A percentile compares a stretch with the other conserved stretches of the same genome.
phyloP scores from a whole-genome alignment of 306 rosid genomes.

The Cucumis cinereus region DNA sequence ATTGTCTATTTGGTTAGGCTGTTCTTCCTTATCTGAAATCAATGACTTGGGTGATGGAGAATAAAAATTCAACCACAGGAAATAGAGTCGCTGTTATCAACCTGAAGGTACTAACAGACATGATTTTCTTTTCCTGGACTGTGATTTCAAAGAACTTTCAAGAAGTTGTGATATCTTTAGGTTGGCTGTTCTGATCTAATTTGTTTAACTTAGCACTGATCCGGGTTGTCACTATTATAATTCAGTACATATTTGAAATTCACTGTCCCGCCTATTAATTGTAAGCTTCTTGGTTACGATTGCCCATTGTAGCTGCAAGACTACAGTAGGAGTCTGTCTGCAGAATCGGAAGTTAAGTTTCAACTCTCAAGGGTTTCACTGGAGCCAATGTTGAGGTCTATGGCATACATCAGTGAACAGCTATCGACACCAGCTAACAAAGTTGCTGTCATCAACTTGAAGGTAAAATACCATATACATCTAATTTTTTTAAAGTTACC shows the following conservation, averaged over 20 bases:
- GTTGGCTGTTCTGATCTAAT: background rate
- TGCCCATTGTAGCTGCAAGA: slow-evolving; percentile 64
- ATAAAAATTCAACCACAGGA: slow-evolving; percentile 64
- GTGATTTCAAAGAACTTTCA: background rate
- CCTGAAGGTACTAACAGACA: slow-evolving; percentile 49
- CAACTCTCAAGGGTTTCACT: slow-evolving; percentile 68
- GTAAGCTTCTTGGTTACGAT: slow-evolving; percentile 10
- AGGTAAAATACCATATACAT: slow-evolving; percentile 20
- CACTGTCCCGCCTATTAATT: background rate
- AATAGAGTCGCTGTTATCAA: slow-evolving; percentile 76
- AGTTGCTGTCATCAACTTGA: slow-evolving; percentile 88
- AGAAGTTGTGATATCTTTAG: background rate
- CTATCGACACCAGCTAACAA: slow-evolving; percentile 85
- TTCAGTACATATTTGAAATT: slow-evolving; percentile 8
- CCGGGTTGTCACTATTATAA: background rate
- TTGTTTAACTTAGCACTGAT: background rate
- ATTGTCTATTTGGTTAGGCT: slow-evolving; percentile 28
- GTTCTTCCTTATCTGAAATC: slow-evolving; percentile 87
- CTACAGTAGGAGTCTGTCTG: slow-evolving; percentile 47
- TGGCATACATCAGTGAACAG: slow-evolving; percentile 85
- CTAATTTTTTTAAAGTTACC: background rate
- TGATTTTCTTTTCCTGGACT: slow-evolving; percentile 6
- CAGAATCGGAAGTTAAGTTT: slow-evolving; percentile 87
- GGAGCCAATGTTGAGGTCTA: slow-evolving; percentile 85
- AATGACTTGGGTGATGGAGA: slow-evolving; percentile 99